phyloP scores from a whole-genome alignment of 257 asterid genomes.

The Verbena officinalis region DNA sequence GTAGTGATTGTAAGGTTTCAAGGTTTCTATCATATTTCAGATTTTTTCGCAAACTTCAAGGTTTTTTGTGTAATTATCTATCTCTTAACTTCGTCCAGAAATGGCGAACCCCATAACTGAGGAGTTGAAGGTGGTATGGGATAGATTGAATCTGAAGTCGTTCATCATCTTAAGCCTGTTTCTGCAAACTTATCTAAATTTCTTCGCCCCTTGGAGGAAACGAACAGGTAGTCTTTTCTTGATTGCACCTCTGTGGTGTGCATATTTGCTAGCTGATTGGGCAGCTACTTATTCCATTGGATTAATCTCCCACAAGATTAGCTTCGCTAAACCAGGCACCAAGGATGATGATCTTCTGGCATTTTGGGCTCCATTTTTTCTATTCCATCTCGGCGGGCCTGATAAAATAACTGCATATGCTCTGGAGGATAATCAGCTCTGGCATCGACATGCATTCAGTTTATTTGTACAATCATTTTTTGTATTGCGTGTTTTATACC shows the following conservation, averaged over 20 bases:
- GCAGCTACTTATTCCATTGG: slow-evolving; percentile 50
- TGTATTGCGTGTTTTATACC: slow-evolving; percentile 43
- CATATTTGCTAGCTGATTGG: slow-evolving; percentile 62
- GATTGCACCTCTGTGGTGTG: slow-evolving; percentile 44
- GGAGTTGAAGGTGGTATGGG: slow-evolving; percentile 38
- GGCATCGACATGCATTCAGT: slow-evolving; percentile 48
- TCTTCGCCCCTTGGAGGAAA: slow-evolving; percentile 43
- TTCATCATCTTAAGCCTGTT: slow-evolving; percentile 45
- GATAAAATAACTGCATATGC: slow-evolving; percentile 58
- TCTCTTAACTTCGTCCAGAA: too few relatives aligned
- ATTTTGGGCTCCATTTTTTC: slow-evolving; percentile 57
- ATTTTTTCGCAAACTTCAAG: too few relatives aligned
- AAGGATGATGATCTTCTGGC: slow-evolving; percentile 35
- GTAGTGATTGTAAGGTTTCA: too few relatives aligned
- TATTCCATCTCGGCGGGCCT: slow-evolving; percentile 63
- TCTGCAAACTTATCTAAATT: slow-evolving; percentile 42
- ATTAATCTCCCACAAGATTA: slow-evolving; percentile 38
- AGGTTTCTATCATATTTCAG: too few relatives aligned
- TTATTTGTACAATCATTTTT: slow-evolving; percentile 41
- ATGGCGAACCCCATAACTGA: slow-evolving; percentile 8
- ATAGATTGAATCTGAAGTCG: slow-evolving; percentile 44
- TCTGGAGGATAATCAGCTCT: slow-evolving; percentile 54
- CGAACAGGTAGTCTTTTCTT: slow-evolving; percentile 28
- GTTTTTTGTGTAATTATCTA: too few relatives aligned
- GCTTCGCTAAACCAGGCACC: neutral